phyloP scores from a whole-genome alignment of 2,329 filamentous ascomycete genomes.

The Cercospora sp. region DNA sequence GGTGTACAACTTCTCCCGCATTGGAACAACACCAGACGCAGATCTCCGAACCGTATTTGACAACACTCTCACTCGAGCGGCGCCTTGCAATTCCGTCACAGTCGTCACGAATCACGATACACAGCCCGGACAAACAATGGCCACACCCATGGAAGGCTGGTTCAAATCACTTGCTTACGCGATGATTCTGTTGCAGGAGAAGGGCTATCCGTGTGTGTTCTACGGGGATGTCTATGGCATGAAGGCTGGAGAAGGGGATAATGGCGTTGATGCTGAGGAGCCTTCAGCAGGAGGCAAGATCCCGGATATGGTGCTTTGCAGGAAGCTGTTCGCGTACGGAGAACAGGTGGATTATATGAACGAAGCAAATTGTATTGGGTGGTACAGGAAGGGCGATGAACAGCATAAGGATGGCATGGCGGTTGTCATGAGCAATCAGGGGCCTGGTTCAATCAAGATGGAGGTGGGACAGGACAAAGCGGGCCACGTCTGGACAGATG shows the following conservation, averaged over 20 bases:
- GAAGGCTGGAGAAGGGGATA: conserved; percentile 63
- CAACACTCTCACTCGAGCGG: conserved; percentile 23
- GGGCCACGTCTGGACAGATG: conserved; percentile 64
- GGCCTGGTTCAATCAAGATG: conserved; percentile 55
- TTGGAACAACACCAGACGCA: conserved; percentile 52
- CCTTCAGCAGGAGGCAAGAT: conserved; percentile 46
- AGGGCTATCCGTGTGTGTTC: conserved; percentile 66
- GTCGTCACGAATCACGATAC: conserved; percentile 66
- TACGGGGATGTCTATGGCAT: conserved; percentile 59
- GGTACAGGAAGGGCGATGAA: conserved; percentile 54
- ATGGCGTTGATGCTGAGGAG: conserved; percentile 50
- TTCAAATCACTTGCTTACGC: conserved; percentile 73
- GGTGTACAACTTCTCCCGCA: conserved; percentile 62
- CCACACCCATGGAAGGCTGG: conserved; percentile 62
- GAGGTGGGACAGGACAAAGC: conserved; percentile 54
- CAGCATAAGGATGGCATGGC: conserved; percentile 54
- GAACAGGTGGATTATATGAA: conserved; percentile 64
- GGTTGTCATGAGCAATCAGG: conserved; percentile 44
- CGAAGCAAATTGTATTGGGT: conserved; percentile 61
- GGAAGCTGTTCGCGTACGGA: conserved; percentile 66
- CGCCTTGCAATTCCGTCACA: conserved; percentile 22
- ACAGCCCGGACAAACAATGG: conserved; percentile 61
- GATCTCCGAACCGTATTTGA: conserved; percentile 54
- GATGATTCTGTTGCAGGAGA: conserved; percentile 64
- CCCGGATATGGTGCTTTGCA: conserved; percentile 59